Evolutionary conservation across 176 grass and related monocot genomes (phyloP), one percentile per base, ranked within the genome.

Genomic region (Alopecurus myosuroides): DNA sequence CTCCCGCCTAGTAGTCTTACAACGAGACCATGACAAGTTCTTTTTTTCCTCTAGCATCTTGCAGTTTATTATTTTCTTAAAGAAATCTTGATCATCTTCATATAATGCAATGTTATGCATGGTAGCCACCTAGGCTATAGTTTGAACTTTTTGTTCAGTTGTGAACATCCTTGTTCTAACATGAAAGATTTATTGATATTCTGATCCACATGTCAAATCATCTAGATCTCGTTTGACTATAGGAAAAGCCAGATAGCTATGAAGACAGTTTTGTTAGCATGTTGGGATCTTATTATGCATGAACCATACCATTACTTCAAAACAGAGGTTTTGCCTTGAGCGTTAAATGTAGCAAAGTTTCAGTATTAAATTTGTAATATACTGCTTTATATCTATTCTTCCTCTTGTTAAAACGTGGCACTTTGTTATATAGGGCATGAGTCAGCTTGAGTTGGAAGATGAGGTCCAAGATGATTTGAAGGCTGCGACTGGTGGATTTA

Each of bases 371-470:
- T 56, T 56, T 23, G 19, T 19, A 22, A 20, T 1, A 6, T 61
- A 15, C 13, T 29, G 11, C 11, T 62, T 7, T 62, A 62, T 30
- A 30, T 17, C 28, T 62, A 15, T 30, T 7, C 4, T 30, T 61
- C 25, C 58, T 26, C 25, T 61, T 62, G 31, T 82, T 82, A 82
- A 85, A 63, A 15, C 11, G 23, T 84, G 23, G 9, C 22, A n/a
- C 58, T 90, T 87, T 81, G 3, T n/a, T 85, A 83, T 42, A 33
- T 48, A 92, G 90, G 90, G 90, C 33, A 89, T 92, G 90, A 89
- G 87, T 57, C 87, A 92, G 33, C 84, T 89, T 77, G 90, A 92
- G 67, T 74, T 92, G 87, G 90, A 92, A 77, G 90, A 92, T 84
- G 72, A 89, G 48, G 87, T 89, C 48, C 87, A 89, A 73, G 90